Base-by-base conservation (phyloP, 208 protist species). In the Leishmania aethiopica region DNA sequence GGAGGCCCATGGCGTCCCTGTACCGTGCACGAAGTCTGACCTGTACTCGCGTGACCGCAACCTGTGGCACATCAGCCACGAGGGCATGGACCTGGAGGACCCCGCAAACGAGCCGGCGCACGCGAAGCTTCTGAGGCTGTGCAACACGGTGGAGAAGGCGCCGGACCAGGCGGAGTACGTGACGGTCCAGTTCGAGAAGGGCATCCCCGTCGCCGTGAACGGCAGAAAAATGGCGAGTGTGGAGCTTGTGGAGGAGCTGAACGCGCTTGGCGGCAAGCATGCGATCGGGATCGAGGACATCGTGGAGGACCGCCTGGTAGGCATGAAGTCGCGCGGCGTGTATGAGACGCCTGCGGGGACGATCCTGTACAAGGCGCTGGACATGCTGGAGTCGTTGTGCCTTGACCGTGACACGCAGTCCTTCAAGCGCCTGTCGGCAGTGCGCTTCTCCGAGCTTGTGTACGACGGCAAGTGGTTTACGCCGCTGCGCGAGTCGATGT, bases 401-500 rank as follows among this genome's bases (percentile, higher is more conserved):
- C 83, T 86, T 15, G 83, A 86, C 73, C 78, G 83, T 57, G 83
- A 86, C 74, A 86, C 83, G 49, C 83, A 86, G 78, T 37, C 75
- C 78, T 86, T 86, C 83, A 86, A 86, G 83, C 83, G 76, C n/a
- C 83, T 82, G 83, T 82, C 75, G 32, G 78, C 73, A 51, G 64
- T 86, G 77, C 83, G 83, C 83, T 86, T 86, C 83, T 73, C 78
- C 17, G 77, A 86, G 78, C 77, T 86, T 35, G 78, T 86, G 19
- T 86, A 86, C 83, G 83, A 86, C 78, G 83, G 83, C 73, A 81
- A 82, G 78, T 86, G 83, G 83, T 86, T 86, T 55, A 86, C 74
- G 42, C 75, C 83, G 17, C 78, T 80, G 71, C 73, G 73, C 57
- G 73, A 80, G 79, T 79, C 84, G 53, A 79, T 84, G 79, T 82